Percentiles rank a stretch among this genome's conserved stretches.
Conservation (phyloP, 345 rosid genomes). For the Salix suchowensis region DNA sequence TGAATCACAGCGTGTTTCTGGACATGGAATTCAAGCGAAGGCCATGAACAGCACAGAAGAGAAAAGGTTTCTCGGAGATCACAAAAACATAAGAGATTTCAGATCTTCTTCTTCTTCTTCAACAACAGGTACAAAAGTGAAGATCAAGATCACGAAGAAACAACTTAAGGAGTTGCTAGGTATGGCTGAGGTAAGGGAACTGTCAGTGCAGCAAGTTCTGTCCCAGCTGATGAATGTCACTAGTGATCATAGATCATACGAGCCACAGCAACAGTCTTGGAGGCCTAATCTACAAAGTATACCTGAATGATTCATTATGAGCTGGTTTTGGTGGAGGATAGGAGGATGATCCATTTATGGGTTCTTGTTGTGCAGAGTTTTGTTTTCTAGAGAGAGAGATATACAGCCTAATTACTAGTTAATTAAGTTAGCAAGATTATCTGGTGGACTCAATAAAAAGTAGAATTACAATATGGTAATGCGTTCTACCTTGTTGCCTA, state of each 20-base stretch:
- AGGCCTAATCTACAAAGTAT: slow-evolving; percentile 60
- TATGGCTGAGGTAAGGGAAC: slow-evolving; percentile 32
- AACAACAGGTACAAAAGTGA: slow-evolving; percentile 22
- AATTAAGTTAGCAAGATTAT: background rate
- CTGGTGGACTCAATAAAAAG: too few relatives aligned
- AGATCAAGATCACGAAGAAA: slow-evolving; percentile 55
- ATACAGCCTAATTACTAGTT: background rate
- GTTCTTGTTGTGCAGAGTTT: background rate
- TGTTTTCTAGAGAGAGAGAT: background rate
- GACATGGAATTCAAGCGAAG: background rate
- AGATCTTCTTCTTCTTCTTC: slow-evolving; percentile 4
- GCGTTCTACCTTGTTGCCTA: too few relatives aligned
- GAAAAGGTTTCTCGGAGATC: slow-evolving; percentile 8
- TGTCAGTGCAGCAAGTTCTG: slow-evolving; percentile 41
- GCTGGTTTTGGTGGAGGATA: background rate
- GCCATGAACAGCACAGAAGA: background rate
- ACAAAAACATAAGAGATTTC: background rate
- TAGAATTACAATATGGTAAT: too few relatives aligned
- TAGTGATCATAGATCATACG: background rate
- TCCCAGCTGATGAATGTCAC: slow-evolving; percentile 26
- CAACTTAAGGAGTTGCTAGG: slow-evolving; percentile 50
- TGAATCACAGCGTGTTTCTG: slow-evolving; percentile 14
- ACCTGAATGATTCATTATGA: slow-evolving; percentile 34
- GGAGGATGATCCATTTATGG: too few relatives aligned
- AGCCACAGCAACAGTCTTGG: slow-evolving; percentile 44